Evolutionary conservation across 768 basidiomycete species (phyloP).

Genomic region (Hebeloma cylindrosporum): DNA sequence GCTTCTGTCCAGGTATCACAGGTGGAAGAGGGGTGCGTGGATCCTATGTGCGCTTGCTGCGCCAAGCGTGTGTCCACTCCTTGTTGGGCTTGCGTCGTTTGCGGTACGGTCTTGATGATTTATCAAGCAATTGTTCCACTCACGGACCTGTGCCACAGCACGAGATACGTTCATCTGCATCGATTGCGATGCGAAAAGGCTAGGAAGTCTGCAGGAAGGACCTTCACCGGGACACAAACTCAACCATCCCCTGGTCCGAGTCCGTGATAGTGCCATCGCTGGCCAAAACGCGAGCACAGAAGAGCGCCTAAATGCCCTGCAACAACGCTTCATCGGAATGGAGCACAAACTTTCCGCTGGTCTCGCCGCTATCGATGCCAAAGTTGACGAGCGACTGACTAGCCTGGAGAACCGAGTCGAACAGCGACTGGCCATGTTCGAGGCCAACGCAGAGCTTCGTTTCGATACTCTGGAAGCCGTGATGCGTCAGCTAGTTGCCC

Average conservation of each 20-base stretch:
- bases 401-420: conserved; percentile 24
- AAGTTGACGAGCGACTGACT: conserved; percentile 27
- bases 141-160: conserved; percentile 14
- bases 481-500: conserved; percentile 24
- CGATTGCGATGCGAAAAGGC: conserved; percentile 28
- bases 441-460: conserved; percentile 16
- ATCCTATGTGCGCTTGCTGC: conserved; percentile 23
- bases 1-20: not conserved
- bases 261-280: conserved; percentile 23
- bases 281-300: conserved; percentile 23
- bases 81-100: conserved; percentile 27
- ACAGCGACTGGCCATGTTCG: conserved; percentile 10
- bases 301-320: conserved; percentile 28
- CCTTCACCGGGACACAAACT: conserved; percentile 20
- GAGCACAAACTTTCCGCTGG: conserved; percentile 30
- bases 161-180: conserved; percentile 33
- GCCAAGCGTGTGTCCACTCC: conserved; percentile 19
- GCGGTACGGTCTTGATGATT: conserved; percentile 15
- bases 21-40: conserved; percentile 2
- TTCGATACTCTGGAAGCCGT: conserved; percentile 24
- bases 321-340: conserved; percentile 28
- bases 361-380: conserved; percentile 25
- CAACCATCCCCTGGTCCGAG: conserved; percentile 30
- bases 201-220: conserved; percentile 11
- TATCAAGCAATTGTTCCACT: not conserved